Percentiles rank a stretch among this genome's conserved stretches.
phyloP scores from a whole-genome alignment of 108 stramenopile genomes.

The Aureococcus anophagefferens region DNA sequence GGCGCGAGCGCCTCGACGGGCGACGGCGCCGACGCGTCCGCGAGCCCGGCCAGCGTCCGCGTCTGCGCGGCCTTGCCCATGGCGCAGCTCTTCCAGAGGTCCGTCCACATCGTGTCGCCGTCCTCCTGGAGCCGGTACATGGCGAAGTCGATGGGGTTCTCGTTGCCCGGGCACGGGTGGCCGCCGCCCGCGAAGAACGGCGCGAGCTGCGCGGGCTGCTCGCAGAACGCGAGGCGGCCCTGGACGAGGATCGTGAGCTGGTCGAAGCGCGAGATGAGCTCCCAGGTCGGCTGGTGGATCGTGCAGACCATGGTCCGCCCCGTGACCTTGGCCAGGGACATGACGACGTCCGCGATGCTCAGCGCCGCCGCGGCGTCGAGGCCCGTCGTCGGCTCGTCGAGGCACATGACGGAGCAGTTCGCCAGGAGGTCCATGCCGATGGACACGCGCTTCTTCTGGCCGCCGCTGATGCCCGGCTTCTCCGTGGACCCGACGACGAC shows the following conservation, averaged over 20 bases:
- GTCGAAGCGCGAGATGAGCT: constrained; percentile 16
- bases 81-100: too few relatives aligned
- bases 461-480: constrained; percentile 16
- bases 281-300: constrained; percentile 23
- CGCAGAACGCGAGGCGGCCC: not conserved
- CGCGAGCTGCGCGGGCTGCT: not conserved
- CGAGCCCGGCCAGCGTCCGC: not conserved
- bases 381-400: constrained; percentile 38
- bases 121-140: not conserved
- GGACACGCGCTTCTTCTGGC: constrained; percentile 22
- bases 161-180: not conserved
- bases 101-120: too few relatives aligned
- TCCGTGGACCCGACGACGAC: not conserved
- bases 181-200: not conserved
- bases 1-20: too few relatives aligned
- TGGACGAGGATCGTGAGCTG: constrained; percentile 10
- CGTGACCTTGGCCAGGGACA: not conserved
- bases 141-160: not conserved
- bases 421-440: constrained; percentile 24
- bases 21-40: too few relatives aligned
- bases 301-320: constrained; percentile 18
- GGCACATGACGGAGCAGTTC: constrained; percentile 7
- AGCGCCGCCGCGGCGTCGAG: constrained; percentile 22
- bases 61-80: too few relatives aligned
- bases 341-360: not conserved